Conservation (phyloP, 1,284 basidiomycete species). For the Microbotryum violaceum region DNA sequence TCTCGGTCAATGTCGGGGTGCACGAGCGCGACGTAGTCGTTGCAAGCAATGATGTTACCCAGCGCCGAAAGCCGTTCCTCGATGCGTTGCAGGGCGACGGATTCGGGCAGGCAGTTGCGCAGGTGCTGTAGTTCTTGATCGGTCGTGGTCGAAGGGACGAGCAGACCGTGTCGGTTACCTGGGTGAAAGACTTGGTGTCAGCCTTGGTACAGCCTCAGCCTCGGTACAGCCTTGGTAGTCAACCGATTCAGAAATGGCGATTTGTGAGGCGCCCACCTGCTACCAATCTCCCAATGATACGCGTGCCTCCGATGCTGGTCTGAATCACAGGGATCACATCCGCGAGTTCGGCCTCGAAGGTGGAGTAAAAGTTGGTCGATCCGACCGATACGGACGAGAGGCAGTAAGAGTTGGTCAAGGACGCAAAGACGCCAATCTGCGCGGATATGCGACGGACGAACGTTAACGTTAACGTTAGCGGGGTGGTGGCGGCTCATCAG, state of each 20-base stretch:
- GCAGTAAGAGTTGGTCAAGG: conserved; percentile 91
- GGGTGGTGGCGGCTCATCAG: too few species aligned
- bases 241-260: neutral
- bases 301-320: conserved; percentile 89
- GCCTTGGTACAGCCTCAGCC: too few species aligned
- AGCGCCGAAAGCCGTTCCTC: conserved; percentile 94
- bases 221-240: too few species aligned
- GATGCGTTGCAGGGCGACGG: conserved; percentile 86
- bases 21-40: conserved; percentile 94
- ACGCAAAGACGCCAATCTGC: conserved; percentile 48
- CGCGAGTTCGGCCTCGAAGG: conserved; percentile 87
- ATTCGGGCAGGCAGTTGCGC: conserved; percentile 88
- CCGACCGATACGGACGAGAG: conserved; percentile 53
- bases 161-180: conserved; percentile 91
- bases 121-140: conserved; percentile 98
- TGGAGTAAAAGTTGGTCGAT: conserved; percentile 95
- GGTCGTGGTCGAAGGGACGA: conserved; percentile 90
- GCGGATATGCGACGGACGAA: too few species aligned
- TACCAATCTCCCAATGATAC: conserved; percentile 86
- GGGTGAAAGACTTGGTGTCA: conserved; percentile 5
- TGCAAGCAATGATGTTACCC: conserved; percentile 97
- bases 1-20: conserved; percentile 97
- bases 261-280: conserved; percentile 53
- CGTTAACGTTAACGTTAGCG: too few species aligned
- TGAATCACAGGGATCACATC: conserved; percentile 95